Evolutionary conservation across 257 asterid species (phyloP), one percentile per base, ranked within the genome.

Genomic region (Ilex aquifolium): DNA sequence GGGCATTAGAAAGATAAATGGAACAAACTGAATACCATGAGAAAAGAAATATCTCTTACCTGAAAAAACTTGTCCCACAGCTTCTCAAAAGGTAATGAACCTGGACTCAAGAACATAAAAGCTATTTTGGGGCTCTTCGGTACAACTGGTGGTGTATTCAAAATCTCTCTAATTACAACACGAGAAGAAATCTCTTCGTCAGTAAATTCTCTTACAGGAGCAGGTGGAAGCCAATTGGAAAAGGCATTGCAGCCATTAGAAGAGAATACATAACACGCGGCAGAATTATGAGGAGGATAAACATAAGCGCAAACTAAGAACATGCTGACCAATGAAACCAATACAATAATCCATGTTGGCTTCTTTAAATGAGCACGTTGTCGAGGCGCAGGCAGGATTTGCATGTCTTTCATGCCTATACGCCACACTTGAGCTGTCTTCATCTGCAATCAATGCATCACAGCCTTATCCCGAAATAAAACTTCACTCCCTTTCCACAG

Each of bases 41-140:
- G 8, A 14, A 17, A 5, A 46, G 61, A 54, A 63, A 56, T 39
- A 4, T 53, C 14, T 53, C 14, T 61, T 76, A 90, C 99, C 97
- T 93, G 95, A 74, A 93, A 93, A 80, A 93, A 93, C 66, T 74
- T 88, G 64, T 93, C 96, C 99, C 99, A 93, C 44, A 93, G 88
- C 88, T 66, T 86, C 88, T 93, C 99, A 73, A 90, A 90, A 59
- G 99, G 99, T 68, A 93, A 82, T 65, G 99, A 85, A 57, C 99
- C 96, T 31, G 99, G 97, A 49, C 90, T 93, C 79, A 93, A 77
- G 72, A 90, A 93, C 67, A 93, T 62, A 83, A 90, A 93, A n/a
- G 99, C 97, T 69, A 93, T 82, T 70, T 93, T 93, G 36, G 95
- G 95, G 48, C 44, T 81, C 52, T 67, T 53, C 39, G 89, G 61